Evolutionary conservation across 2,329 filamentous ascomycete species (phyloP), one percentile per base, ranked within the genome.

Genomic region (Cercospora sojina): DNA sequence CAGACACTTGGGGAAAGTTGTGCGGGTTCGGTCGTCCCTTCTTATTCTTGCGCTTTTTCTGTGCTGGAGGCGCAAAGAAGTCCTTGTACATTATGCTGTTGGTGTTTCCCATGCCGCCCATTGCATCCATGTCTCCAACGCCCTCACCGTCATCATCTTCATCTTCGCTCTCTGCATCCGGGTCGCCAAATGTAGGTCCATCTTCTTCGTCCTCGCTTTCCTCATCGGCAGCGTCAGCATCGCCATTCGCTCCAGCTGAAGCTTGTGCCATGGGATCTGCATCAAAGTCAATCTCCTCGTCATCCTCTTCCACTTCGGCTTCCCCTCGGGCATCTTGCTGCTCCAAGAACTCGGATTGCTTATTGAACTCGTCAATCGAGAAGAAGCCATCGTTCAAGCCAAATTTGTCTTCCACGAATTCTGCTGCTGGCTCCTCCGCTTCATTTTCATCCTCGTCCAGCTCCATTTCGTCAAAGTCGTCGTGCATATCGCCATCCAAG

Each of bases 311-410:
- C 69, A 90, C 91, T 64, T 90, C 90, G 72, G 90, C 89, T 71
- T 94, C 91, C 29, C 90, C 92, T 69, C 86, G 85, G 29, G 87
- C 86, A 77, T 98, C 94, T 78, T 93, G 90, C 70, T 91, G 88
- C 79, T 99, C 95, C 58, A 97, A 88, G 76, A 90, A 90, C 74
- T 96, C 92, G 1, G 93, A 92, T 76, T 96, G 91, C 77, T 90
- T 92, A 83, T 99, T 99, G 85, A 99, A 99, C 67, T 96, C 89
- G 74, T 98, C 93, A 74, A 99, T 94, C 16, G 92, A 96, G 81
- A 99, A 99, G 82, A 99, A 99, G 5, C 93, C 94, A 76, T 99
- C 95, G 75, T 99, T 98, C 32, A 99, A 86, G 6, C 93, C 92
- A 75, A 95, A 85, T 3, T 88, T 88, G 74, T 98, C 93, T 72